Base-by-base conservation (phyloP, 768 basidiomycete species). In the Cystofilobasidium capitatum region DNA sequence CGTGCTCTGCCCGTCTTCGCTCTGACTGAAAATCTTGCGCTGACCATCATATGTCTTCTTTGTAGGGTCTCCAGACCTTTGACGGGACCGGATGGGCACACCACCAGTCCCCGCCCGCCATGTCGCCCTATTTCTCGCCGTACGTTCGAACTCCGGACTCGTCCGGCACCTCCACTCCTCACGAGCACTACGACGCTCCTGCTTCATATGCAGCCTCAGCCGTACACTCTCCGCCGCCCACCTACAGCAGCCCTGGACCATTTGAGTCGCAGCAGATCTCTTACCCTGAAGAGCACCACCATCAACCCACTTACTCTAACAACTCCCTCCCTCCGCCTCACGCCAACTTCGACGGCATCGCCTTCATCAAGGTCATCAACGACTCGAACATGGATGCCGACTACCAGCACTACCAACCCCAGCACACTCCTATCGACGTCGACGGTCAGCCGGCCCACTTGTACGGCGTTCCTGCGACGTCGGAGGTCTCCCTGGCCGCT, bases 401-500 rank as follows among this genome's bases (percentile, higher is more conserved):
- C 37, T 31, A 58, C 39, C 36, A 12, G 36, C 2, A 2, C 1
- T 37, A 40, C 24, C 35, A 39, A 31, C 31, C n/a, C n/a, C n/a
- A 5, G 26, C 26, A 13, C 54, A 29, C 16, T 10, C 8, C n/a
- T 5, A 4, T 37, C 20, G 36, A 37, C 3, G 58, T 40, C 58
- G 58, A 37, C 22, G 39, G 36, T 16, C 58, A n/a, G 24, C 36
- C 36, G n/a, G 58, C 39, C 36, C 24, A 22, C 9, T 31, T 8
- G 36, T 39, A 20, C n/a, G 58, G 7, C 20, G 58, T 6, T 3
- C 12, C 22, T 44, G 1, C 39, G 35, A 26, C 22, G 3, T 7
- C 37, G 26, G 26, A 13, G 58, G 24, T 14, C 44, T 47, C 45
- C 35, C 57, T 59, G 35, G 65, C 65, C 9, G 65, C 65, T 20